Evolutionary conservation across 129 eudicot species (phyloP).

Genomic region (Flaveria trinervia): DNA sequence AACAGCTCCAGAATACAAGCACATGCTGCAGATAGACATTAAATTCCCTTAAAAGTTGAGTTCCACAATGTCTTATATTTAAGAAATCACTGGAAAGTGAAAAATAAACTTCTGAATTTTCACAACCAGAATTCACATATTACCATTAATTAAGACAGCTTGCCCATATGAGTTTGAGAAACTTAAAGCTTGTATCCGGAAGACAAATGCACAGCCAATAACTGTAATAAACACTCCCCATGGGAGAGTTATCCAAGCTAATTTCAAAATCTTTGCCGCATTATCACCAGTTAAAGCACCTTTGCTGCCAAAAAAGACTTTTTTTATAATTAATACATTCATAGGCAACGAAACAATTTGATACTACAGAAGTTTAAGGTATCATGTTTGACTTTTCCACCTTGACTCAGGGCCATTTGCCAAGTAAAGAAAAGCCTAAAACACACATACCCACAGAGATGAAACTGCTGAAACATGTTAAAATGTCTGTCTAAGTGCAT

Average conservation of each 20-base stretch:
- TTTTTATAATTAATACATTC: conserved; percentile 14
- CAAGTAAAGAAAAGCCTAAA: conserved; percentile 8
- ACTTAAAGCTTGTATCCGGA: conserved; percentile 81
- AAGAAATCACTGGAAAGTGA: not conserved
- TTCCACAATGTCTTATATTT: conserved; percentile 10
- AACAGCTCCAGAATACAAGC: conserved; percentile 84
- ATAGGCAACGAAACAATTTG: not conserved
- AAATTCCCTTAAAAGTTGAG: conserved; percentile 14
- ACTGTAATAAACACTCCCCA: conserved; percentile 65
- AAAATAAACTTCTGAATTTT: not conserved
- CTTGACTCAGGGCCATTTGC: not conserved
- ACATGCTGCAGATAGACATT: conserved; percentile 49
- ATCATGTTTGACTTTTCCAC: not conserved
- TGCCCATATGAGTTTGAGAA: conserved; percentile 77
- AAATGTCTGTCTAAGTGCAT: conserved; percentile 15
- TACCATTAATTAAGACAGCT: conserved; percentile 89
- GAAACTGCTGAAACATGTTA: conserved; percentile 9
- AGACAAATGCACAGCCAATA: conserved; percentile 60
- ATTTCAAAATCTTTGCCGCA: conserved; percentile 66
- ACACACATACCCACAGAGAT: conserved; percentile 16
- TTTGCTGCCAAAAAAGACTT: conserved; percentile 47
- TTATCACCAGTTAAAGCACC: conserved; percentile 54
- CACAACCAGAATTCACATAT: conserved; percentile 25
- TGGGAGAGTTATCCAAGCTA: conserved; percentile 92
- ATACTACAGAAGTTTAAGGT: conserved; percentile 1